A percentile compares a stretch with the other conserved stretches of the same genome.
Evolutionary conservation across 768 basidiomycete genomes (phyloP).

Genomic region (Rhodotorula paludigena): DNA sequence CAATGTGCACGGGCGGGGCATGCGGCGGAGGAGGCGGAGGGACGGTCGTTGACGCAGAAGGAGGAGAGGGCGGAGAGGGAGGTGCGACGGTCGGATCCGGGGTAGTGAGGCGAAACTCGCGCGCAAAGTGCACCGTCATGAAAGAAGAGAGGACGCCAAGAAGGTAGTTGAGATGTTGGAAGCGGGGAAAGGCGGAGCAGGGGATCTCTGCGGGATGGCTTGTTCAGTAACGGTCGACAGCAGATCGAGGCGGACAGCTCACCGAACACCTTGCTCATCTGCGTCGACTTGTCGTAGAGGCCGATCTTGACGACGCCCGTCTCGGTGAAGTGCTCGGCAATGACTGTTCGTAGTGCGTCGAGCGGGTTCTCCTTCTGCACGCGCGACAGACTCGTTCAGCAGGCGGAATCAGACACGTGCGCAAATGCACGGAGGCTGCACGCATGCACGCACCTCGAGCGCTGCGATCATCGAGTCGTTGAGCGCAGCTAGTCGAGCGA

Average conservation of each 20-base stretch:
- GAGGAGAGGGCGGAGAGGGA: neutral
- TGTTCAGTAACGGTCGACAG: neutral
- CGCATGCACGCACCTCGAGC: conserved; percentile 16
- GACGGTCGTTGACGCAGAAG: too few relatives aligned
- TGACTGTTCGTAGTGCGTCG: conserved; percentile 10
- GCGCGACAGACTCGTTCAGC: neutral
- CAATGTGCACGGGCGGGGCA: conserved; percentile 21
- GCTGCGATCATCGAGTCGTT: conserved; percentile 25
- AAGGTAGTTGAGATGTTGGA: conserved; percentile 34
- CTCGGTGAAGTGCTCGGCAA: conserved; percentile 35
- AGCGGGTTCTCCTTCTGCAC: conserved; percentile 25
- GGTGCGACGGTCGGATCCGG: conserved; percentile 16
- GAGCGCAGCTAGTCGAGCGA: conserved; percentile 12
- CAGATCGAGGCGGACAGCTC: neutral
- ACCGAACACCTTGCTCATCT: conserved; percentile 36
- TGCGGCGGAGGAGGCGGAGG: neutral
- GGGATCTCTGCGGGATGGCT: conserved; percentile 27
- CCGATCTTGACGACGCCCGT: conserved; percentile 34
- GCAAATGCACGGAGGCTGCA: too few relatives aligned
- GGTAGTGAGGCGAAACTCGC: conserved; percentile 34
- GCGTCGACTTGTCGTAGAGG: conserved; percentile 18
- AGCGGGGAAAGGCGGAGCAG: conserved; percentile 35
- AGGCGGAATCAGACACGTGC: neutral
- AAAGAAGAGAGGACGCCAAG: conserved; percentile 14
- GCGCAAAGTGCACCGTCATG: conserved; percentile 21